These are phyloP conservation scores for Jamesozyma lodderae DNA, from an alignment of 805 yeast species.

Conservation along the genomic window DNA sequence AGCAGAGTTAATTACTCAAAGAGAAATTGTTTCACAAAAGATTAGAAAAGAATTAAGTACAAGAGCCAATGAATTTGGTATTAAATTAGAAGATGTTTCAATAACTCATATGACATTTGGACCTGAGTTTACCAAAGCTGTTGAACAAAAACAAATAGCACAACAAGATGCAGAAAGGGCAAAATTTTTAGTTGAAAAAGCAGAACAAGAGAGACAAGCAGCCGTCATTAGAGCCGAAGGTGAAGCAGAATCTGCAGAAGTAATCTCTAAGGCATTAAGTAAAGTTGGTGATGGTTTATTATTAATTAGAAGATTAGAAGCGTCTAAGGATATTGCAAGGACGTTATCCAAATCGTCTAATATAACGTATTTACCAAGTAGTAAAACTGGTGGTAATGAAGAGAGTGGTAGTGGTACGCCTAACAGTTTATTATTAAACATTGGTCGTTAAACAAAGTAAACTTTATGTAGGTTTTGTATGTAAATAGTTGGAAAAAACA, in stretches of 20 bases:
- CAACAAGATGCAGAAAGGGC: constrained; percentile 99
- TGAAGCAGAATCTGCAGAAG: constrained; percentile 97
- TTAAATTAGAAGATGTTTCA: constrained; percentile 90
- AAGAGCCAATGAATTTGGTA: constrained; percentile 83
- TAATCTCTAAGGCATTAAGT: constrained; percentile 81
- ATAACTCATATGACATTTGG: constrained; percentile 98
- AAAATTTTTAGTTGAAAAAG: constrained; percentile 83
- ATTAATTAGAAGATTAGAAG: constrained; percentile 90
- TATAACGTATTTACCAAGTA: constrained; percentile 76
- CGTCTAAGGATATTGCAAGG: constrained; percentile 88
- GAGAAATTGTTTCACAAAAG: constrained; percentile 86
- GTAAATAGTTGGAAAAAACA: too few relatives aligned
- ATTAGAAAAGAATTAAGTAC: constrained; percentile 77
- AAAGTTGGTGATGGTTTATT: constrained; percentile 95
- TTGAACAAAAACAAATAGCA: constrained; percentile 97
- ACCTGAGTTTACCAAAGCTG: constrained; percentile 93
- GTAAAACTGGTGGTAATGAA: constrained; percentile 3
- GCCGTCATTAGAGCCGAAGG: constrained; percentile 95
- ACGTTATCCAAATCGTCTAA: constrained; percentile 78
- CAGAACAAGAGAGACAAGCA: constrained; percentile 96
- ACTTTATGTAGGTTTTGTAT: not conserved
- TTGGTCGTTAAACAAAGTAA: constrained; percentile 46
- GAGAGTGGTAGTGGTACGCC: constrained; percentile 29
- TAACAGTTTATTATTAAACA: constrained; percentile 54
- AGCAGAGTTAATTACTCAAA: constrained; percentile 92